A percentile compares a stretch with the other conserved stretches of the same genome.
Evolutionary conservation across 129 eudicot species (phyloP).

Genomic region (Lactuca saligna): DNA sequence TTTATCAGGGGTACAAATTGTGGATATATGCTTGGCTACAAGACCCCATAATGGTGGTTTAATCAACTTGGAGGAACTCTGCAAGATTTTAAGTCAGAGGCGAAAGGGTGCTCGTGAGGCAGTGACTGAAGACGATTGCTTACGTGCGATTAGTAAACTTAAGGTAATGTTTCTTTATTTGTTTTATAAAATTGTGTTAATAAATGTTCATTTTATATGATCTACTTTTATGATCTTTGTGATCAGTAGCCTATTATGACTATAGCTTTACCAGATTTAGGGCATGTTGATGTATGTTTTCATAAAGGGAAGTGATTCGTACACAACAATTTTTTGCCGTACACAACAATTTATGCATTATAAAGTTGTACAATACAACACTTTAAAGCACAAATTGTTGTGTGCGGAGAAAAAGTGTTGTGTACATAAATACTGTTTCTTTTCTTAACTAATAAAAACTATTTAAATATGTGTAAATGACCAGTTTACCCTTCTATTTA

Average conservation of each 20-base stretch:
- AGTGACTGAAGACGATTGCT: constrained; percentile 86
- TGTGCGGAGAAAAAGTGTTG: too few species aligned
- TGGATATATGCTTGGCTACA: constrained; percentile 94
- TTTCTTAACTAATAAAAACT: too few species aligned
- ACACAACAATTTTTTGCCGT: too few species aligned
- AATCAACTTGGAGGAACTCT: constrained; percentile 87
- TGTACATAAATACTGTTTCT: too few species aligned
- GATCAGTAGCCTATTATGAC: too few species aligned
- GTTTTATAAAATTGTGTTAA: background rate
- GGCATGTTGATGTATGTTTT: too few species aligned
- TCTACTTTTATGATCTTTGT: background rate
- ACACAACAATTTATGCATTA: too few species aligned
- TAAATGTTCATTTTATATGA: background rate
- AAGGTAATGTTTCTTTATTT: constrained; percentile 51
- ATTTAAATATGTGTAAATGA: too few species aligned
- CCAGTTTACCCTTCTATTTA: background rate
- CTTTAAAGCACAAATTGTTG: too few species aligned
- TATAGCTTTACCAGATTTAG: too few species aligned
- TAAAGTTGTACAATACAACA: too few species aligned
- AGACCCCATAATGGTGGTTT: constrained; percentile 91
- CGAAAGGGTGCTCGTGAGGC: constrained; percentile 90
- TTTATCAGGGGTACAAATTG: constrained; percentile 91
- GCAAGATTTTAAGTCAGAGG: constrained; percentile 74
- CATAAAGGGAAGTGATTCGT: too few species aligned
- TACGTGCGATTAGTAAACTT: constrained; percentile 93